These are phyloP conservation scores for Raphanus raphanistrum DNA, from an alignment of 345 rosid species.

Conservation along the genomic window DNA sequence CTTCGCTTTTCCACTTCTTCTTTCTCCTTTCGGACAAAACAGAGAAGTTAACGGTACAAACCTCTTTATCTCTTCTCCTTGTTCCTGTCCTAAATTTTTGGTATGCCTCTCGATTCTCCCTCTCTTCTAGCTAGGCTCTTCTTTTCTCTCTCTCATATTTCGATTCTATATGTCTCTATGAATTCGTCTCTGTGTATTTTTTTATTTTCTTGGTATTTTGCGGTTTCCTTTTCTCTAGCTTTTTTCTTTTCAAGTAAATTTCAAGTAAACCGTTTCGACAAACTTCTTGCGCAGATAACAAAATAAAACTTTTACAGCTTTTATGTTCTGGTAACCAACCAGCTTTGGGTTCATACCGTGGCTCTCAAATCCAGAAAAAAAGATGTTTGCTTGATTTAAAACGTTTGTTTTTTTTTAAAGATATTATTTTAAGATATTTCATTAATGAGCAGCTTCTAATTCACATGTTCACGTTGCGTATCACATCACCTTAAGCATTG, in stretches of 20 bases:
- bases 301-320: not conserved
- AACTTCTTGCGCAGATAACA: too few species aligned
- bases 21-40: not conserved
- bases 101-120: constrained; percentile 25
- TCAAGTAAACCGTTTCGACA: not conserved
- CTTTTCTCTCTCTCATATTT: not conserved
- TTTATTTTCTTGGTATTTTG: not conserved
- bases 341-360: constrained; percentile 23
- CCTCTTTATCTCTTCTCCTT: not conserved
- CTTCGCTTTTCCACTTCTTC: constrained; percentile 37
- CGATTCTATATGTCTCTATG: not conserved
- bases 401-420: not conserved
- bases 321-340: constrained; percentile 14
- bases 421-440: not conserved
- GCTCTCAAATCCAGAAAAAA: not conserved
- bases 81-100: constrained; percentile 23
- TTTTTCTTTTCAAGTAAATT: not conserved
- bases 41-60: constrained; percentile 20
- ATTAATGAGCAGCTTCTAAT: constrained; percentile 2
- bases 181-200: not conserved
- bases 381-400: not conserved
- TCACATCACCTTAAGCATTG: not conserved
- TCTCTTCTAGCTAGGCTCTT: constrained; percentile 3
- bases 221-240: not conserved
- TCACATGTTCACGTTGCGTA: constrained; percentile 28